Evolutionary conservation across 2,329 filamentous ascomycete genomes (phyloP), one percentile per base, ranked within the genome.

Genomic region (Akanthomyces dipterigenus): DNA sequence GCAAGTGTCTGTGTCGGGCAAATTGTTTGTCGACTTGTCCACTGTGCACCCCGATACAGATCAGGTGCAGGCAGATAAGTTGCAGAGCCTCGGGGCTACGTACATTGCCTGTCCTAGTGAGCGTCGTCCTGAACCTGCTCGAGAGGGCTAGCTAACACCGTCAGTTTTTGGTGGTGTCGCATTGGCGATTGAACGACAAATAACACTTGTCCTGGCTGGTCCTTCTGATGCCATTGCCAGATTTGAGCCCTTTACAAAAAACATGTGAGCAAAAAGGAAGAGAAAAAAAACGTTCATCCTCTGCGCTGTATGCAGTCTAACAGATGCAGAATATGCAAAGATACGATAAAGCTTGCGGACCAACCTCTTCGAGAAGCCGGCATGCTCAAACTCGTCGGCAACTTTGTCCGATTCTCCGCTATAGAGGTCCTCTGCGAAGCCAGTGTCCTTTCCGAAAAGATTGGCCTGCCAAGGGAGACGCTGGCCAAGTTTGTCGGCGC

Each of bases 311-410:
- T 20, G 4, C 14, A 34, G 20, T 24, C 42, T 50, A 28, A 50
- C 45, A 14, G 5, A 8, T 4, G 20, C n/a, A 58, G 55, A 24
- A 58, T 58, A 22, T 58, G 55, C 22, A 58, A 50, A 28, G 42
- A 58, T 24, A 40, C 20, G 7, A 58, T 58, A 31, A 28, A 40
- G 12, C 43, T 58, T 12, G 46, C 31, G 11, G 24, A 58, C 20
- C 55, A 50, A 34, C 55, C 55, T 14, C 46, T 49, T 16, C 55
- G 45, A 7, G 43, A 58, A 12, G 55, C 55, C 20, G 42, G 55
- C 36, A 36, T 58, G 31, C 46, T 58, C 31, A 58, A 58, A 31
- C 55, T 58, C 26, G 46, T 58, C 36, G 55, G 55, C 31, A 58
- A 58, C 45, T 58, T 45, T 50, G 34, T 58, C 22, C 55, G 55